Evolutionary conservation across 805 yeast genomes (phyloP), one percentile per base, ranked within the genome.

Genomic region (Saturnispora dispora): DNA sequence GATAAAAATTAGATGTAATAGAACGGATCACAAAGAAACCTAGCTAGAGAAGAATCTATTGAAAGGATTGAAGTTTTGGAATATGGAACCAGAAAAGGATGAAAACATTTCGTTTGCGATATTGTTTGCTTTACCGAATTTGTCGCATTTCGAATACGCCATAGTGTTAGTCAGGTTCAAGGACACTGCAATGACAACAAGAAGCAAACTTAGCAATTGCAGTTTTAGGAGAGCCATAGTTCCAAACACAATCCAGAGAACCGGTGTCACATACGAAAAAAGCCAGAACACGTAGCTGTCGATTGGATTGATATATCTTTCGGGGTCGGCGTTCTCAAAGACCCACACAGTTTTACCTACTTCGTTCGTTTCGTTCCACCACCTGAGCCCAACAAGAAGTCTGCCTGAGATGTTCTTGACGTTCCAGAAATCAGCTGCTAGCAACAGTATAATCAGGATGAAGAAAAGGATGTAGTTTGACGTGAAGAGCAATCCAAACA

Each of bases 401-500:
- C 98, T 72, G 1, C 99, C 99, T 20, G 95, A 75, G 25, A 91
- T 85, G 66, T 91, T 91, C 63, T 91, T 93, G 23, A 88, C 81
- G 62, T 87, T 85, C 95, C 97, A 91, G 62, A 91, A 91, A 65
- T 91, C 99, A 1, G 88, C 88, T 0, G 96, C 86, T 20, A 88
- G 74, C 18, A 89, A 69, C 17, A 93, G 70, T 2, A 90, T 79
- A 22, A 88, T 82, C 5, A 81, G 65, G 15, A 91, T 89, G 72
- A 93, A 91, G 60, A 88, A 80, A 40, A 88, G 71, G 13, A 87
- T 83, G 62, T 81, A 83, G 57, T 77, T 76, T 49, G 75, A 75
- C 5, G 88, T 79, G 64, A 88, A 76, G 45, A 86, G 65, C 53
- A 79, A 70, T 0, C 96, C 96, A 57, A 87, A 79, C 5, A 88